Evolutionary conservation across 202 grass and related monocot species (phyloP).

Genomic region (Carex arenaria): DNA sequence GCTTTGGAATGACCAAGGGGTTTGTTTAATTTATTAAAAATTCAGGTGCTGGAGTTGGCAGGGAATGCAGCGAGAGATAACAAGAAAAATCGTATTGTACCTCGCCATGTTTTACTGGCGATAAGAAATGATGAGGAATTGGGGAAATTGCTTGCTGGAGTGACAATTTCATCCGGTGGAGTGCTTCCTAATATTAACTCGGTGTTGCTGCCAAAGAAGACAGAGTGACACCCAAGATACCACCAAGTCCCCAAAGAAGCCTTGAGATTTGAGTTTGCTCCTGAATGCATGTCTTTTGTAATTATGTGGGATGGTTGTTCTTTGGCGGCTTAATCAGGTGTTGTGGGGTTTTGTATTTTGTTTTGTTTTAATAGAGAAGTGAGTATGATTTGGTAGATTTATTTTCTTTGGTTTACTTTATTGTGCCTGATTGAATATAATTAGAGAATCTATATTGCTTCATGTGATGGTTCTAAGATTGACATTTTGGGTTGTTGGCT

Average conservation of each 20-base stretch:
- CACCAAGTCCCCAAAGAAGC: conserved; percentile 65
- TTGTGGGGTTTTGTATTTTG: too few relatives aligned
- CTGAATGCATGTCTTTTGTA: neutral
- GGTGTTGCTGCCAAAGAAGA: conserved; percentile 54
- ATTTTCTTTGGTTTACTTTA: too few relatives aligned
- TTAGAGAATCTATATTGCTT: too few relatives aligned
- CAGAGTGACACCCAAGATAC: conserved; percentile 22
- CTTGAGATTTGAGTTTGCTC: conserved; percentile 3
- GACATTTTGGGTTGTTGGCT: neutral
- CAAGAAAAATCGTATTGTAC: conserved; percentile 55
- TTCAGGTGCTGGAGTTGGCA: conserved; percentile 50
- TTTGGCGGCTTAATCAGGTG: too few relatives aligned
- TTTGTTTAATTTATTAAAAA: neutral
- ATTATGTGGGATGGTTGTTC: neutral
- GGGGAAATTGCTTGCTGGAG: conserved; percentile 35
- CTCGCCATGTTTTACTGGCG: conserved; percentile 50
- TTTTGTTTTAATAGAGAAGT: too few relatives aligned
- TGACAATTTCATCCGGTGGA: conserved; percentile 63
- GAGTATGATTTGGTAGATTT: too few relatives aligned
- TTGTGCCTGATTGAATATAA: too few relatives aligned
- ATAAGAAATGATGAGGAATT: conserved; percentile 69
- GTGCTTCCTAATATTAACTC: conserved; percentile 70
- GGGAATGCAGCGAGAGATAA: conserved; percentile 67
- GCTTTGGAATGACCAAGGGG: neutral
- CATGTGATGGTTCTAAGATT: neutral